Conservation (phyloP, 2,329 filamentous ascomycete genomes). For the Fusarium sororula region DNA sequence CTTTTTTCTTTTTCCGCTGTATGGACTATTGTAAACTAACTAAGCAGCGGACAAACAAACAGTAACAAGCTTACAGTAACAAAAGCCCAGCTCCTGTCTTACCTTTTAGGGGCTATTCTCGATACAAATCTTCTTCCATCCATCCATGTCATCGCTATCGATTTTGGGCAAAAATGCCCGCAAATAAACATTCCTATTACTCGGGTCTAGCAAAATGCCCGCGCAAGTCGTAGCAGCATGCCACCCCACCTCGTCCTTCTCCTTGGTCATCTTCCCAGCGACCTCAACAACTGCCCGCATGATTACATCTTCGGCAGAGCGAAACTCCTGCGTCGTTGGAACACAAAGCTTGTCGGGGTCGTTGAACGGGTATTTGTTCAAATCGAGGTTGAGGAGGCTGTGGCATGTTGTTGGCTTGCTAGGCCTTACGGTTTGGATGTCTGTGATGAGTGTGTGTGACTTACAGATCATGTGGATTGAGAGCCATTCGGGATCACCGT, state of each 20-base stretch:
- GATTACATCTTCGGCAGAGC: neutral
- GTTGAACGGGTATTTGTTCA: neutral
- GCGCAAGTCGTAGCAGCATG: fast-evolving
- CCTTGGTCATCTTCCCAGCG: neutral
- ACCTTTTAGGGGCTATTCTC: too few species aligned
- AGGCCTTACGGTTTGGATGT: neutral
- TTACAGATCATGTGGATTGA: neutral
- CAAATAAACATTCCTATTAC: neutral
- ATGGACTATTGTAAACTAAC: neutral
- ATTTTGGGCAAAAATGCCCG: neutral
- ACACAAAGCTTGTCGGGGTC: neutral
- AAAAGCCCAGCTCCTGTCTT: too few species aligned
- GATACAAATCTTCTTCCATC: neutral
- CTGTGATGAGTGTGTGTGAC: neutral
- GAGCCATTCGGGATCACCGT: too few species aligned
- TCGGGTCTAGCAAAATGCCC: neutral
- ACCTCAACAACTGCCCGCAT: neutral
- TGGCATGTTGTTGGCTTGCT: neutral
- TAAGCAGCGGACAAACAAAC: neutral
- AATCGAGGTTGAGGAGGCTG: neutral
- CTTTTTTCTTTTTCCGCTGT: neutral
- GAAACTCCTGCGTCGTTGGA: neutral
- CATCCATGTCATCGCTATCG: neutral
- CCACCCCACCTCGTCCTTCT: neutral
- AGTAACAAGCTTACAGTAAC: neutral